These are phyloP conservation scores for Jatropha multifida DNA, from an alignment of 441 rosid species.

Conservation along the genomic window DNA sequence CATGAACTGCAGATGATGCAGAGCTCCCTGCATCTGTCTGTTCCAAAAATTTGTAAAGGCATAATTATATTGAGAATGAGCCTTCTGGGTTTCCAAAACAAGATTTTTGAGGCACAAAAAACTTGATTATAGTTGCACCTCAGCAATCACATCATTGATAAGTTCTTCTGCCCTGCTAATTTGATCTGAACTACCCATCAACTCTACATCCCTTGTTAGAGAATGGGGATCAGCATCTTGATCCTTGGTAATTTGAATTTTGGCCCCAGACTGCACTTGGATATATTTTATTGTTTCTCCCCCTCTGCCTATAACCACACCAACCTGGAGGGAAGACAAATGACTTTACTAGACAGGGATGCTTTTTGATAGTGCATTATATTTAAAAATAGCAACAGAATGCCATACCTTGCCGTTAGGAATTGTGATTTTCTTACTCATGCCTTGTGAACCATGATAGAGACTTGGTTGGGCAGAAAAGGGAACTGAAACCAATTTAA, in stretches of 20 bases:
- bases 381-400: background rate
- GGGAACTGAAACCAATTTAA: constrained; percentile 15
- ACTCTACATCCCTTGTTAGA: constrained; percentile 31
- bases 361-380: background rate
- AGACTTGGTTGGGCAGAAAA: constrained; percentile 12
- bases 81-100: background rate
- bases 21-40: constrained; percentile 29
- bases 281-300: constrained; percentile 30
- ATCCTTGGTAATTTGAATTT: constrained; percentile 32
- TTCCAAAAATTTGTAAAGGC: constrained; percentile 3
- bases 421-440: constrained; percentile 25
- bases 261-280: constrained; percentile 32
- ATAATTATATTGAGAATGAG: background rate
- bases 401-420: constrained; percentile 34
- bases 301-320: constrained; percentile 33
- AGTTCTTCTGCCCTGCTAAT: constrained; percentile 33
- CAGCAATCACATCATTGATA: constrained; percentile 29
- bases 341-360: background rate
- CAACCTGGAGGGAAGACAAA: constrained; percentile 17
- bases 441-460: constrained; percentile 12
- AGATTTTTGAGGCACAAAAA: background rate
- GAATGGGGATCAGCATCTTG: constrained; percentile 34
- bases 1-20: constrained; percentile 21
- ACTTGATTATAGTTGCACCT: constrained; percentile 16
- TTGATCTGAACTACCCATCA: constrained; percentile 30